Evolutionary conservation across 495 filamentous ascomycete genomes (phyloP).

Genomic region (Aspergillus olivimuriae): DNA sequence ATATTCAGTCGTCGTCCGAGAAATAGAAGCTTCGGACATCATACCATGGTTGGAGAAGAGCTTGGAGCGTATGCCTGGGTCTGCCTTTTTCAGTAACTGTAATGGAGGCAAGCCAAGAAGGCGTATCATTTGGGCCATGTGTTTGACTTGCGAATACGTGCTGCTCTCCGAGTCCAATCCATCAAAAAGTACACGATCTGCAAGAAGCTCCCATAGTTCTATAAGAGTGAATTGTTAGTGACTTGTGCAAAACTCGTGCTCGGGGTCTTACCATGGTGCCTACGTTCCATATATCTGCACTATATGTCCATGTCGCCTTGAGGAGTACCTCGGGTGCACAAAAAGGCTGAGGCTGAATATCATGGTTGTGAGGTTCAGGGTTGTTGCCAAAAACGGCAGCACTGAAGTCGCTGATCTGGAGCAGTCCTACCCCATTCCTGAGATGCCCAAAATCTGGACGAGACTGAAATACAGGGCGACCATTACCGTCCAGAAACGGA

Average conservation of each 20-base stretch:
- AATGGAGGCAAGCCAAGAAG: conserved; percentile 26
- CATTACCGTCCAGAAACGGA: conserved; percentile 15
- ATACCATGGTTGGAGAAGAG: conserved; percentile 16
- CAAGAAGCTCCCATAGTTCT: conserved; percentile 30
- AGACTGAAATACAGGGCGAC: conserved; percentile 18
- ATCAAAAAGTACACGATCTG: conserved; percentile 21
- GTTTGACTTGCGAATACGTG: conserved; percentile 18
- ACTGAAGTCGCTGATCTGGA: conserved; percentile 34
- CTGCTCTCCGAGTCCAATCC: conserved; percentile 12
- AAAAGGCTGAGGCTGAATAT: conserved; percentile 24
- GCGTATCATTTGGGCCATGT: conserved; percentile 33
- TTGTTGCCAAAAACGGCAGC: conserved; percentile 21
- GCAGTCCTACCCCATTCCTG: conserved; percentile 11
- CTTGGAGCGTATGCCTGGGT: conserved; percentile 11
- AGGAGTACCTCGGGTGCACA: conserved; percentile 32
- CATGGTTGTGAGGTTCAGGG: conserved; percentile 16
- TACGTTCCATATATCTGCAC: conserved; percentile 36
- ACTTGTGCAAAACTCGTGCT: not conserved
- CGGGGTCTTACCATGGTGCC: conserved; percentile 19
- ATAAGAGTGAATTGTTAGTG: conserved; percentile 3
- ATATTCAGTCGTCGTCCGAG: conserved; percentile 3
- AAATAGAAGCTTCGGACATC: conserved; percentile 6
- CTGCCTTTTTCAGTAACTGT: conserved; percentile 16
- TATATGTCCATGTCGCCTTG: conserved; percentile 28
- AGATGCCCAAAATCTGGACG: conserved; percentile 27